Conservation (phyloP, 441 rosid species). For the Pelargonium australe region DNA sequence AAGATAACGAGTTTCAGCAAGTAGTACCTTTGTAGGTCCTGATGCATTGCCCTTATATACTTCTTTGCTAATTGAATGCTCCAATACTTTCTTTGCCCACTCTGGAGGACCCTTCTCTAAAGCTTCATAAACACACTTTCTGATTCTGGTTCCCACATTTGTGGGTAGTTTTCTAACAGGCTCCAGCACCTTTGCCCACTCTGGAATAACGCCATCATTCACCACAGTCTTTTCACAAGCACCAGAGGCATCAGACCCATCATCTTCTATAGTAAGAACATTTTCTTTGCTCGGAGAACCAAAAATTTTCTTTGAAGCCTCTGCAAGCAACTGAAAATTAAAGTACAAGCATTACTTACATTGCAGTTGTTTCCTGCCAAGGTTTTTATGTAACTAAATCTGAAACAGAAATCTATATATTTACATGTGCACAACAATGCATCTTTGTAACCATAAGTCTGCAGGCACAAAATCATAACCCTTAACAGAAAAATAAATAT, state of each 20-base stretch:
- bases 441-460: too few species aligned
- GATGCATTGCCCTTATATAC: slow-evolving; percentile 99
- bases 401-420: background rate
- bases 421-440: background rate
- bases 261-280: slow-evolving; percentile 61
- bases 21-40: slow-evolving; percentile 94
- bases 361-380: background rate
- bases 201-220: slow-evolving; percentile 60
- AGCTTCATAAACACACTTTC: slow-evolving; percentile 88
- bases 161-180: slow-evolving; percentile 98
- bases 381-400: background rate
- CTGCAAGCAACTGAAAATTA: slow-evolving; percentile 92
- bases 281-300: slow-evolving; percentile 54
- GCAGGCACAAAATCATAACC: background rate
- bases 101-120: slow-evolving; percentile 81
- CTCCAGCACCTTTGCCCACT: slow-evolving; percentile 80
- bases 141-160: slow-evolving; percentile 97
- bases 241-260: slow-evolving; percentile 47
- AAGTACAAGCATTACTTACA: slow-evolving; percentile 4
- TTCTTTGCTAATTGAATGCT: slow-evolving; percentile 92
- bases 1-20: slow-evolving; percentile 9
- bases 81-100: slow-evolving; percentile 83
- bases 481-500: background rate
- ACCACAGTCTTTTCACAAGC: slow-evolving; percentile 40
- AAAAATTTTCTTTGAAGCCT: slow-evolving; percentile 70